Base-by-base conservation (phyloP, 1,284 basidiomycete species). In the Cystobasidiaceae sp. region DNA sequence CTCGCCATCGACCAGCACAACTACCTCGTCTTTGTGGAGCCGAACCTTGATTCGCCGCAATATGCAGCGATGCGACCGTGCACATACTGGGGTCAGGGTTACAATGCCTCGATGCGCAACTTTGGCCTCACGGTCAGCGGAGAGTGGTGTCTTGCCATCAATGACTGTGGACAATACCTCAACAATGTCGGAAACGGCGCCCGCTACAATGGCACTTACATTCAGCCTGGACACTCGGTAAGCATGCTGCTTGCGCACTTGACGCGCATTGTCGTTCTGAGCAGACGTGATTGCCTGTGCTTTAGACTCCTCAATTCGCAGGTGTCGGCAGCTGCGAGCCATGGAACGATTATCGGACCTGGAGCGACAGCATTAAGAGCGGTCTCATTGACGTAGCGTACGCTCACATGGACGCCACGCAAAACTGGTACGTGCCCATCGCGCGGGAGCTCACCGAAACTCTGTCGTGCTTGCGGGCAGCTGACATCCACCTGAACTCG, bases 1-100 rank as follows among this genome's bases (percentile, higher is more conserved):
- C 77, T 87, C 63, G 79, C 85, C 23, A 78, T 96, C 34, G 92
- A 93, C 51, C 82, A 82, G 32, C 84, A 90, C 51, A 87, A 70
- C 13, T 76, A 75, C 69, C 41, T 76, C 6, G 69, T 68, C 33
- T 66, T 66, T 46, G 66, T 64, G 67, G 33, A 56, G 13, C 69
- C 67, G 23, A 69, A 70, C 34, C 58, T 61, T n/a, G 70, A 70
- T 28, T 46, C 52, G 33, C 51, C 71, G 11, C 21, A 41, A n/a
- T 51, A 52, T 39, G 63, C 65, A 19, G 62, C 68, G 11, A 48
- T 41, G 8, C 80, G 64, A n/a, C 74, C 74, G 2, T 75, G 74
- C 65, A 34, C 46, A 32, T 68, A 61, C 30, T 74, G 73, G 74
- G 72, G 67, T 2, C 37, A 46, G 9, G 59, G 66, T 23, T 68